Evolutionary conservation across 352 stramenopile genomes (phyloP), one percentile per base, ranked within the genome.

Genomic region (Pythium chondricola): DNA sequence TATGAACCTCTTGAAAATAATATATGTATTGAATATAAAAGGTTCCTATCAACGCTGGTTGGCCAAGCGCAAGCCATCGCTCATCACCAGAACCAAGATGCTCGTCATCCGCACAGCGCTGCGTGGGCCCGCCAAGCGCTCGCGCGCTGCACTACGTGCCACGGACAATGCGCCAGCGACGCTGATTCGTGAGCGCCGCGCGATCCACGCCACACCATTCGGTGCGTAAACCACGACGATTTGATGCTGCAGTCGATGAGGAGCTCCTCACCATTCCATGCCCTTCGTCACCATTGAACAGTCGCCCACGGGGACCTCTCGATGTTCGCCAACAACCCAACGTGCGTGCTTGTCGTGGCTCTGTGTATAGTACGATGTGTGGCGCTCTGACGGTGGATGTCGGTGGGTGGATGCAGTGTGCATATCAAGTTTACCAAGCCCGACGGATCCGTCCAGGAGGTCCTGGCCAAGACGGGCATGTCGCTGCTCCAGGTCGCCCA

Each of bases 401-500:
- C 13, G 36, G 9, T 46, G 1, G 35, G 14, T 20, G 6, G 0
- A 17, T n/a, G 4, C 43, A 91, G 76, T 48, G 82, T 93, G 18
- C 71, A 84, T 46, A 71, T 93, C 48, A 87, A 87, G 22, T 93
- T 93, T 40, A 69, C 60, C 35, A 67, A 75, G 43, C 64, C 66
- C 3, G 78, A 93, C 49, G 76, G 75, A 8, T 78, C 74, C 9
- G 55, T 85, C 21, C 52, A 69, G 48, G 50, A 74, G 21, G 82
- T 93, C 18, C 64, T 58, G n/a, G 82, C 82, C 43, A 86, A 88
- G 61, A 70, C 62, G 14, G 79, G 82, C 50, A 88, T 88, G 71
- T 91, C 82, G 32, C 56, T 98, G 16, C 69, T 98, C 29, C 84
- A 98, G 52, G 84, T 95, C 14, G 93, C 92, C 6, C 95, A 98